Evolutionary conservation across 2,329 filamentous ascomycete genomes (phyloP), one percentile per base, ranked within the genome.

Genomic region (Lithohypha guttulata): DNA sequence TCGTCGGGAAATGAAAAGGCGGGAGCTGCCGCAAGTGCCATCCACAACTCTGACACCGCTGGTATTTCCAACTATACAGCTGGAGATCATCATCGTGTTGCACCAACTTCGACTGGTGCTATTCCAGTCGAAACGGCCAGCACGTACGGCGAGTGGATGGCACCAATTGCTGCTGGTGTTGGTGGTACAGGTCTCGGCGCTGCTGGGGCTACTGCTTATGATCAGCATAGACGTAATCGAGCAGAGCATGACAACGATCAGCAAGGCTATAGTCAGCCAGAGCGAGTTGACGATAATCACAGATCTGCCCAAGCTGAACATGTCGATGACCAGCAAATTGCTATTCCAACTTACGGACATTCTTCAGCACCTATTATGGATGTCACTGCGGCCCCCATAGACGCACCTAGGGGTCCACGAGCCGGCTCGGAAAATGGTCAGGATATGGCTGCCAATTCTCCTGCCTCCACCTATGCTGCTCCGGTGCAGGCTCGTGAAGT

Each of bases 81-180:
- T 23, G 40, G 43, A 45, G 39, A 47, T 10, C 40, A 50, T 36
- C 46, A 48, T 45, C 20, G 47, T 21, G 44, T 39, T 17, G 35
- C 38, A 18, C 15, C 45, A 34, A 33, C 45, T 46, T 41, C 48
- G 38, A 35, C 42, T 33, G 29, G 17, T 15, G 27, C 38, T 42
- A 13, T 41, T 11, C 20, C 43, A 20, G 40, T 27, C 43, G 46
- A 46, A 46, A 37, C 45, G 42, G 41, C 17, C 43, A 69, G 61
- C 45, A 59, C 63, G 36, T 69, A 72, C 41, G 66, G 66, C 11
- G 61, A 69, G 20, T 77, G 71, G 71, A 67, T 75, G 59, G 66
- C 62, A 15, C 68, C 68, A 9, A 58, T 61, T 21, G 64, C 64
- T 29, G 64, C 61, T 20, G 48, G 41, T 13, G 40, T 34, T 18